Conservation (phyloP, 257 asterid species). For the Nicotiana undulata region DNA sequence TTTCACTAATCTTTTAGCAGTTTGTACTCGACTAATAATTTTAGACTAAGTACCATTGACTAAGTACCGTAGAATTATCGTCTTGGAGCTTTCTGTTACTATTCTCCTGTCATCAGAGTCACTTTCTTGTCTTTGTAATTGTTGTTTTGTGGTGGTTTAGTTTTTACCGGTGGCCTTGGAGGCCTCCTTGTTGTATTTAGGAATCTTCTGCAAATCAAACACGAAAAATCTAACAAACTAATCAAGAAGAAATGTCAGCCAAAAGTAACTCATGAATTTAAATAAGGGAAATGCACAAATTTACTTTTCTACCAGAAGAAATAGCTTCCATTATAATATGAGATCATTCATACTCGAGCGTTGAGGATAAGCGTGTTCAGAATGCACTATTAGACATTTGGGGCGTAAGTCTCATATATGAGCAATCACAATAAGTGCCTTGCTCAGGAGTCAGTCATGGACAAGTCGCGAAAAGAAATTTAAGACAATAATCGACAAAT, state of each 20-base stretch:
- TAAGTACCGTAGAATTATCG: not conserved
- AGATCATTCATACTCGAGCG: not conserved
- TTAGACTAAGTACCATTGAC: not conserved
- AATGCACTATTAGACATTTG: no score
- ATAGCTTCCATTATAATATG: not conserved
- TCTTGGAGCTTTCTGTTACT: not conserved
- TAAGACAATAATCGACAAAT: no score
- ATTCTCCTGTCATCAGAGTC: not conserved
- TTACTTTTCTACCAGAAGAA: not conserved
- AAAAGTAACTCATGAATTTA: not conserved
- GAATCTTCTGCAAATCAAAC: slow-evolving; percentile 1
- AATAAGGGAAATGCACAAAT: not conserved
- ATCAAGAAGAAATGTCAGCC: not conserved
- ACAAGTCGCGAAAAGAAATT: no score
- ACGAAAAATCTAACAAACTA: not conserved
- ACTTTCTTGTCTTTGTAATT: not conserved
- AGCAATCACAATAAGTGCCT: no score
- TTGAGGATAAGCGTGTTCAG: no score
- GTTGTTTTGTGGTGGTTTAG: slow-evolving; percentile 3
- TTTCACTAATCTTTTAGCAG: not conserved
- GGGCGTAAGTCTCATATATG: no score
- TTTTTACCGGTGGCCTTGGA: not conserved
- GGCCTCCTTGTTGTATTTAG: not conserved
- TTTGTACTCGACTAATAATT: not conserved
- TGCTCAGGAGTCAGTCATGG: no score